phyloP scores from a whole-genome alignment of 225 moss, liverwort and hornwort species.

The Thuidium tamariscinum region DNA sequence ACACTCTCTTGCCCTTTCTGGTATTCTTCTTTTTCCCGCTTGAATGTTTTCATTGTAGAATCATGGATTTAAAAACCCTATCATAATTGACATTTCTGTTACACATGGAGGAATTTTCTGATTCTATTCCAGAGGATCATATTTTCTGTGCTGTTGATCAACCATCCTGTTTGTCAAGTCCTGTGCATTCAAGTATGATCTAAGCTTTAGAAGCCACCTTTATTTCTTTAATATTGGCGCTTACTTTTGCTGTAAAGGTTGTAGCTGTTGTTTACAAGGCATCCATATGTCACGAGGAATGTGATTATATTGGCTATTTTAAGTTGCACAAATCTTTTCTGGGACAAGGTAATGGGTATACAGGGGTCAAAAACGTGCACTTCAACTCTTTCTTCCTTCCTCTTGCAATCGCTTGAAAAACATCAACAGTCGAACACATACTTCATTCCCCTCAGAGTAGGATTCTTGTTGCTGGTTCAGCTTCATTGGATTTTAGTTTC shows the following conservation, averaged over 20 bases:
- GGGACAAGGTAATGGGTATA: background rate
- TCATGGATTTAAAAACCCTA: background rate
- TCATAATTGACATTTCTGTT: background rate
- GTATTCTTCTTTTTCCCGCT: conserved; percentile 2
- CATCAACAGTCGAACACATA: no score
- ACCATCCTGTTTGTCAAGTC: background rate
- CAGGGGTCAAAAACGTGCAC: background rate
- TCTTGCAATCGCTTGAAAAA: background rate
- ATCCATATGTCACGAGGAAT: background rate
- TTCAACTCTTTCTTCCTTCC: background rate
- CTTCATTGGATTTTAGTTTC: background rate
- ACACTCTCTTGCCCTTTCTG: conserved; percentile 72
- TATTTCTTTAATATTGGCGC: background rate
- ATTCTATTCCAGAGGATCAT: background rate
- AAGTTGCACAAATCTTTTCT: background rate
- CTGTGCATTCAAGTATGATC: background rate
- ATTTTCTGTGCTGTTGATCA: background rate
- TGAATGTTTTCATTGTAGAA: background rate
- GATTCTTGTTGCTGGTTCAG: background rate
- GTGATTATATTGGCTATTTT: background rate
- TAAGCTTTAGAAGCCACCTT: background rate
- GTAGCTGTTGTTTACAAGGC: background rate
- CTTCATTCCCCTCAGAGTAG: background rate
- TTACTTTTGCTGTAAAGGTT: background rate
- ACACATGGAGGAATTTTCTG: background rate